Conservation (phyloP, 2,329 filamentous ascomycete species). For the Xylaria sp. region DNA sequence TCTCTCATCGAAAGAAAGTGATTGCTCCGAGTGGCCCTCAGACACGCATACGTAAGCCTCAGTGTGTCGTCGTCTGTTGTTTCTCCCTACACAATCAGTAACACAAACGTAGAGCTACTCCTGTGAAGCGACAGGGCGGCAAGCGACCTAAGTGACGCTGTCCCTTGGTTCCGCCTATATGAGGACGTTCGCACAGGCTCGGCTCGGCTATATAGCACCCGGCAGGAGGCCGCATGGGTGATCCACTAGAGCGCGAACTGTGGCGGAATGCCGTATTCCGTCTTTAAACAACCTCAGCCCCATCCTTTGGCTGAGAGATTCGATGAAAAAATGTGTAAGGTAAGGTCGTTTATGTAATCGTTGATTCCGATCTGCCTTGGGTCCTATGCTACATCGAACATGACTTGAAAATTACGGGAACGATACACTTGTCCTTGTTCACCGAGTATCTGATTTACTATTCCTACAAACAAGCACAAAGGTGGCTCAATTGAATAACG, state of each 20-base stretch:
- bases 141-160: conserved; percentile 2
- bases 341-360: background rate
- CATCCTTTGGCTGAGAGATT: background rate
- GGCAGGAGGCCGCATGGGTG: background rate
- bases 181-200: conserved; percentile 5
- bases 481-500: background rate
- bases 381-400: background rate
- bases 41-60: conserved; percentile 19
- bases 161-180: background rate
- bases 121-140: conserved; percentile 9
- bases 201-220: conserved; percentile 14
- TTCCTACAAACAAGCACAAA: background rate
- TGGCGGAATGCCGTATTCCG: conserved; percentile 4
- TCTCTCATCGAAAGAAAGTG: background rate
- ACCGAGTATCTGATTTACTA: background rate
- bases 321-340: background rate
- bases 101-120: background rate
- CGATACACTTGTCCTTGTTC: background rate
- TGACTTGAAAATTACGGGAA: background rate
- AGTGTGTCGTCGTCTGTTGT: background rate
- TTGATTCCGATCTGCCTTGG: background rate
- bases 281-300: background rate
- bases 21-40: conserved; percentile 12
- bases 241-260: background rate
- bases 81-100: background rate